Evolutionary conservation across 129 eudicot species (phyloP).

Genomic region (Flaveria robusta): DNA sequence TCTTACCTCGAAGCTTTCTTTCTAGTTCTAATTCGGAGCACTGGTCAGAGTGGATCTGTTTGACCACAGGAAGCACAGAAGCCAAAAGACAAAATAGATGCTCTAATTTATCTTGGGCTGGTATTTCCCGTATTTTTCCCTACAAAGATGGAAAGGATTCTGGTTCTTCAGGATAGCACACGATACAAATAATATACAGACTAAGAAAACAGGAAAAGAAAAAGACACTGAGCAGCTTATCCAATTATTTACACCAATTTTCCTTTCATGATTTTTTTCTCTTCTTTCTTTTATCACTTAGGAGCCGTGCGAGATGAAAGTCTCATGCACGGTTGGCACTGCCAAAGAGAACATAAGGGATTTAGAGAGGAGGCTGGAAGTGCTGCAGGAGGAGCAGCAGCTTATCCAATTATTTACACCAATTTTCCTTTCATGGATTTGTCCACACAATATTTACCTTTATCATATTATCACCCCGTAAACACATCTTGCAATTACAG

Average conservation of each 20-base stretch:
- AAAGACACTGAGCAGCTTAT: not conserved
- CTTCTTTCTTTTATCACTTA: too few species aligned
- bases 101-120: slow-evolving; percentile 82
- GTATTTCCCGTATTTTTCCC: slow-evolving; percentile 87
- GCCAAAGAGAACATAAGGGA: too few species aligned
- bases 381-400: too few species aligned
- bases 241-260: not conserved
- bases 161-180: slow-evolving; percentile 6
- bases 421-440: not conserved
- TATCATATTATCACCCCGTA: slow-evolving; percentile 79
- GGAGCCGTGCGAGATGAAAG: too few species aligned
- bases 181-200: not conserved
- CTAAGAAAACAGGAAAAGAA: not conserved
- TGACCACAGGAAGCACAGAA: slow-evolving; percentile 85
- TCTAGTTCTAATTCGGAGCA: slow-evolving; percentile 87
- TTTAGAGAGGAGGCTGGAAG: too few species aligned
- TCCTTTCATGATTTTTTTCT: too few species aligned
- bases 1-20: slow-evolving; percentile 73
- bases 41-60: slow-evolving; percentile 77
- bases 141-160: slow-evolving; percentile 28
- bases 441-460: slow-evolving; percentile 54
- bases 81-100: slow-evolving; percentile 79
- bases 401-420: not conserved
- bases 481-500: slow-evolving; percentile 82
- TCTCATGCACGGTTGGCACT: too few species aligned